phyloP scores from a whole-genome alignment of 2,329 filamentous ascomycete species.

The Stromatinia cepivora region DNA sequence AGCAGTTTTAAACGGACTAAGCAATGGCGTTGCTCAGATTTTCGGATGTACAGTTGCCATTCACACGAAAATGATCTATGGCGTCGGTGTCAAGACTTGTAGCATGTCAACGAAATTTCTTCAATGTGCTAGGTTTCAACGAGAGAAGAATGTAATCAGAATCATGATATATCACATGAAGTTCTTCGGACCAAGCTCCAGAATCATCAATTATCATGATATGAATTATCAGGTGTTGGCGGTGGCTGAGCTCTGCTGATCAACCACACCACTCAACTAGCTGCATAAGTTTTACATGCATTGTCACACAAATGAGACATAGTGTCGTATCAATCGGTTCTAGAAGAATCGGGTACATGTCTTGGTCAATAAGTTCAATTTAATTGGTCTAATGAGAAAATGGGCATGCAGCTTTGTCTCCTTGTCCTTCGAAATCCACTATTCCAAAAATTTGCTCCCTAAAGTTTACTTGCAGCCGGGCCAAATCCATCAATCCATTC shows the following conservation, averaged over 20 bases:
- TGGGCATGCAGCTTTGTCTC: neutral
- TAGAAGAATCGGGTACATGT: neutral
- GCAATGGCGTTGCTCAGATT: neutral
- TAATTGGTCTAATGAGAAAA: neutral
- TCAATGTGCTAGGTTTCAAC: neutral
- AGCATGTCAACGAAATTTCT: too few species aligned
- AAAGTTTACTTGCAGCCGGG: slow-evolving; percentile 13
- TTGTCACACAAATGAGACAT: neutral
- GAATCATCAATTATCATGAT: neutral
- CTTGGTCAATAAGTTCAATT: neutral
- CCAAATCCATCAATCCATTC: slow-evolving; percentile 24
- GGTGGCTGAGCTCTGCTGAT: slow-evolving; percentile 1
- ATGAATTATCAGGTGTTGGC: neutral
- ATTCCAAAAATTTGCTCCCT: neutral
- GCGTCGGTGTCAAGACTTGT: neutral
- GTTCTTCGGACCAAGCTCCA: too few species aligned
- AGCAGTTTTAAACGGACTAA: neutral
- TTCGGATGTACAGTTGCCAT: neutral
- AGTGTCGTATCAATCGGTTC: too few species aligned
- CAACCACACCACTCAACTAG: slow-evolving; percentile 3
- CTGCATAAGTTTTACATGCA: neutral
- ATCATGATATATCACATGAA: neutral
- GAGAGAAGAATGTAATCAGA: neutral
- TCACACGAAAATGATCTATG: neutral
- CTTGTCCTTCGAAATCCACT: neutral